Base-by-base conservation (phyloP, 371 early-diverging fungal genomes). In the Actinomortierella wolfii region DNA sequence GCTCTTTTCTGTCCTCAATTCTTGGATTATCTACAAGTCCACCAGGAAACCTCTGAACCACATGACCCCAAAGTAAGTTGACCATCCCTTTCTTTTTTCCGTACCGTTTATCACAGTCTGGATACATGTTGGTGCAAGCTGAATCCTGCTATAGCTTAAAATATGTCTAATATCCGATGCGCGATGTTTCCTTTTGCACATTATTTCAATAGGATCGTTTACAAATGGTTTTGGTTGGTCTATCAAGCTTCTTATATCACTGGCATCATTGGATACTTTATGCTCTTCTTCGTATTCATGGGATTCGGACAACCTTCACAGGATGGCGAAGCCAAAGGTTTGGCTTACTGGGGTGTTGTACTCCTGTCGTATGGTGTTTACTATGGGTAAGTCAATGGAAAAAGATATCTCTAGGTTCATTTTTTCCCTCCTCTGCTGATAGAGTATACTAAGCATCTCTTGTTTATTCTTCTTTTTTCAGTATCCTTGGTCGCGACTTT, bases 401-500 rank as follows among this genome's bases (percentile, higher is more conserved):
- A 20, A 20, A 9, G 20, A 1, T 34, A 15, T 21, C 17, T 15
- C 25, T 39, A 4, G 18, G 21, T 58, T n/a, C 20, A 25, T 57
- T n/a, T 51, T 15, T 44, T 40, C 29, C 20, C 39, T 5, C 51
- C 23, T 39, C 23, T n/a, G n/a, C n/a, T n/a, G n/a, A n/a, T n/a
- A 15, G 14, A 28, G 47, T 13, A 56, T 13, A 45, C 18, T 46
- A 23, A 18, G 9, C n/a, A 23, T 15, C 49, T 24, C 42, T 23
- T 15, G 18, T 14, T 42, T 9, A 28, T 51, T 24, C 59, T 47
- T n/a, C 14, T 14, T 43, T 23, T 17, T 42, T 40, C 15, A 88
- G 87, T 55, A 86, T 89, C 7, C 80, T 93, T 45, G 88, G 91
- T 46, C 84, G 93, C 40, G 93, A 94, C 77, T 88, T 91, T 77